Conservation (phyloP, 148 eudicot genomes). For the Talinum fruticosum region DNA sequence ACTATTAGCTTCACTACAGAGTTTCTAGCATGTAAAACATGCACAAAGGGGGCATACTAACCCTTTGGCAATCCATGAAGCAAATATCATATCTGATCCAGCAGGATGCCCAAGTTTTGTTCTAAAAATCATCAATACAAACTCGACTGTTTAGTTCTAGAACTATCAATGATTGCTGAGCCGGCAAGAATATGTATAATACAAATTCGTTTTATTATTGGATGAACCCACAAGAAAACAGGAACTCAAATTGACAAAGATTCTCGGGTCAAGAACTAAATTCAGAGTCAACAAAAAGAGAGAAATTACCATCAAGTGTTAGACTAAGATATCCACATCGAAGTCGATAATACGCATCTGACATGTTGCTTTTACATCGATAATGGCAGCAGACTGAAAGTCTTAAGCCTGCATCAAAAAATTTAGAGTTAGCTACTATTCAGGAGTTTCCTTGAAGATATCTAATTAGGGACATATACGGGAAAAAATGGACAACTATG, state of each 20-base stretch:
- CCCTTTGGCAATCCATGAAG: neutral
- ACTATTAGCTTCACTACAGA: neutral
- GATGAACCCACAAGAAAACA: neutral
- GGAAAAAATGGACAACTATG: neutral
- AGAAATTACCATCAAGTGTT: neutral
- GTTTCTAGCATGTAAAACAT: neutral
- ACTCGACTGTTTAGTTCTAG: no score
- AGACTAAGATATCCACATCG: neutral
- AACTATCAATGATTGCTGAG: no score
- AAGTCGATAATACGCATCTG: neutral
- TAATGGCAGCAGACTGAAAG: neutral
- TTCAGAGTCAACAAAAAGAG: neutral
- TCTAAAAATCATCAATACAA: neutral
- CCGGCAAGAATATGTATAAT: neutral
- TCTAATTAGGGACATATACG: neutral
- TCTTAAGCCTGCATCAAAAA: slow-evolving; percentile 6
- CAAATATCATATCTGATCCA: neutral
- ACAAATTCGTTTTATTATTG: neutral
- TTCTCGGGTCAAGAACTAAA: neutral
- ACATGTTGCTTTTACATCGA: neutral
- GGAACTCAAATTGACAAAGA: neutral
- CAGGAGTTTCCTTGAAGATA: neutral
- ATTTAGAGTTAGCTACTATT: neutral
- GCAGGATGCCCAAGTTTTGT: neutral
- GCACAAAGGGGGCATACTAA: neutral